Evolutionary conservation across 163 green algal genomes (phyloP).

Genomic region (Smithsoniella earleae): DNA sequence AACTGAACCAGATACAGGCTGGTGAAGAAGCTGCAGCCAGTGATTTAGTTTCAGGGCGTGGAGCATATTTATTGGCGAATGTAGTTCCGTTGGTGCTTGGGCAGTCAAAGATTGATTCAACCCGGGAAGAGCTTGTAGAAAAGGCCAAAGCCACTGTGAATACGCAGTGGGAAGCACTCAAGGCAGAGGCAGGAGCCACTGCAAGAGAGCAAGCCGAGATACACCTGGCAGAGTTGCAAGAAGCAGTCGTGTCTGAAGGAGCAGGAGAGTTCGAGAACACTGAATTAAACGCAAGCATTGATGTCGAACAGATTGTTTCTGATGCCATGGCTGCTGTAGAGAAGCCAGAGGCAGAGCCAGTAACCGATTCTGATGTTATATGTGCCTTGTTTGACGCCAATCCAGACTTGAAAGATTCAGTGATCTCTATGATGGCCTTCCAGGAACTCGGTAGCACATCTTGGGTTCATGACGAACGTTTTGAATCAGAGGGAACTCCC

Average conservation of each 20-base stretch:
- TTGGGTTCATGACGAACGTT: not conserved
- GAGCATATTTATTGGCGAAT: not conserved
- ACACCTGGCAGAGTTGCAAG: conserved; percentile 27
- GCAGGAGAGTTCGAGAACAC: conserved; percentile 27
- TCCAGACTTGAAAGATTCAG: conserved; percentile 3
- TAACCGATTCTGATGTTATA: conserved; percentile 50
- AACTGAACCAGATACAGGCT: conserved; percentile 31
- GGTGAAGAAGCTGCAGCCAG: too few relatives aligned
- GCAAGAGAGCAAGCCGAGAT: conserved; percentile 31
- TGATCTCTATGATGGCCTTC: conserved; percentile 5
- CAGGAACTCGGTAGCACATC: conserved; percentile 4
- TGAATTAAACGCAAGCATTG: conserved; percentile 27
- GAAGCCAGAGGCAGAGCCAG: conserved; percentile 36
- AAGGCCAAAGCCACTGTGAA: conserved; percentile 31
- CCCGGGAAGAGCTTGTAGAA: conserved; percentile 37
- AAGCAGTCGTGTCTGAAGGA: conserved; percentile 34
- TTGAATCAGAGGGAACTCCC: conserved; percentile 27
- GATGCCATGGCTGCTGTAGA: conserved; percentile 44
- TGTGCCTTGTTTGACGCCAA: conserved; percentile 44
- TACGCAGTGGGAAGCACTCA: conserved; percentile 21
- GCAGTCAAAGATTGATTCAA: conserved; percentile 35
- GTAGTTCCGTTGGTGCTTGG: not conserved
- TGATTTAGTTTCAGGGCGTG: conserved; percentile 40
- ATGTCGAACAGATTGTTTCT: conserved; percentile 46
- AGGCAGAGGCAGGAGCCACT: conserved; percentile 9